These are phyloP conservation scores for Neurospora hispaniola DNA, from an alignment of 495 filamentous ascomycete genomes.

Conservation along the genomic window DNA sequence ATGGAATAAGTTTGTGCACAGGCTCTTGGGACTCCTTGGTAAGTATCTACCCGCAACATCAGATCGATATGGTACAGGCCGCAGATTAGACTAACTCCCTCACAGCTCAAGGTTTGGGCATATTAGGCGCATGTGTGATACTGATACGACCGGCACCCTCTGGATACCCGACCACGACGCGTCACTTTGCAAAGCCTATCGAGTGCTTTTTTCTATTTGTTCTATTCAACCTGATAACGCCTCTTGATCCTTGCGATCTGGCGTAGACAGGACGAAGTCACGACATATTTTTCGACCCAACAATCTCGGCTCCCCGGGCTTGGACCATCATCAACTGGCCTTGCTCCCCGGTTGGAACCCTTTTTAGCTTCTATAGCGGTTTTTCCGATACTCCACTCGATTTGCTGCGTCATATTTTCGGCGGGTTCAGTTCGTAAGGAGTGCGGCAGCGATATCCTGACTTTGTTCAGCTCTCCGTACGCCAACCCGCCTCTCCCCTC, in stretches of 20 bases:
- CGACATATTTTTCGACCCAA: conserved; percentile 35
- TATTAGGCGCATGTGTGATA: conserved; percentile 33
- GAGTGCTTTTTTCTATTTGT: conserved; percentile 21
- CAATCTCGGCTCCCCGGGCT: conserved; percentile 21
- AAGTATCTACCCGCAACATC: conserved; percentile 30
- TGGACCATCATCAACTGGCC: conserved; percentile 12
- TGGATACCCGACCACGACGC: conserved; percentile 22
- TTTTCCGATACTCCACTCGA: conserved; percentile 24
- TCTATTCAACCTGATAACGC: conserved; percentile 33
- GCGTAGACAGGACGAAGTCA: conserved; percentile 45
- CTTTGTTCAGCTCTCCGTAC: not conserved
- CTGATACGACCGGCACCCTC: conserved; percentile 15
- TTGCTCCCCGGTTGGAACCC: not conserved
- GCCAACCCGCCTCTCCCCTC: not conserved
- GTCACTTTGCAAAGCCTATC: conserved; percentile 22
- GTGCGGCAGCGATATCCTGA: conserved; percentile 9
- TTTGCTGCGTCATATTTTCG: conserved; percentile 9
- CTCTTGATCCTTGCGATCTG: conserved; percentile 34
- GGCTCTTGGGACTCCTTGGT: conserved; percentile 99
- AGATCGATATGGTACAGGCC: not conserved
- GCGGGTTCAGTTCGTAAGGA: conserved; percentile 11
- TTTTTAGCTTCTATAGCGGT: conserved; percentile 7
- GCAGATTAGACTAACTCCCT: conserved; percentile 16
- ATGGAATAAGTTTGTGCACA: conserved; percentile 97
- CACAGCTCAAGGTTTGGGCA: conserved; percentile 81